Conservation (phyloP, 2,329 filamentous ascomycete genomes). For the Aspergillus fijiensis region DNA sequence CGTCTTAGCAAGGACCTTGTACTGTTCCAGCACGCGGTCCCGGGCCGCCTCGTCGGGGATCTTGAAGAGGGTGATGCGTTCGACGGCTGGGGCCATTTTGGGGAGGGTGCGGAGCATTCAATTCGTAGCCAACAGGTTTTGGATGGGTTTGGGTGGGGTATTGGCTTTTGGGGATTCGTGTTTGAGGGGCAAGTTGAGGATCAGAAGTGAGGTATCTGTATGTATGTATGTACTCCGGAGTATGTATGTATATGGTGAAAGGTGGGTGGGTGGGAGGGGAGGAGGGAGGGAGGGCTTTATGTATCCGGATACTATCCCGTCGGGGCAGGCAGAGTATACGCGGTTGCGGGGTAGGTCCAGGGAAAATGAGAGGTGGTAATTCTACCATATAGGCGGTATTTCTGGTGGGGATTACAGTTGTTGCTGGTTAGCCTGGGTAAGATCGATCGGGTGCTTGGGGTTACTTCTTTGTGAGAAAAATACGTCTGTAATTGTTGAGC, state of each 20-base stretch:
- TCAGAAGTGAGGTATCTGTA: neutral
- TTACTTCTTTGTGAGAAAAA: too few species aligned
- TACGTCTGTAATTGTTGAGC: too few species aligned
- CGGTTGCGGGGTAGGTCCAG: neutral
- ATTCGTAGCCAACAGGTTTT: neutral
- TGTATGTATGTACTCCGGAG: neutral
- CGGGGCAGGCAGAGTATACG: neutral
- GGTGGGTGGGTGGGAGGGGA: neutral
- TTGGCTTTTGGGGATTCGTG: too few species aligned
- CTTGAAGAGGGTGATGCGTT: slow-evolving; percentile 56
- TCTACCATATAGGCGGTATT: too few species aligned
- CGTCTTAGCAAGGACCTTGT: slow-evolving; percentile 44
- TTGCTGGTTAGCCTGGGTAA: too few species aligned
- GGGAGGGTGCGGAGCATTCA: neutral
- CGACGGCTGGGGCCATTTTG: slow-evolving; percentile 41
- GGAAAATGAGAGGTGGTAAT: too few species aligned
- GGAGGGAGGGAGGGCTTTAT: neutral
- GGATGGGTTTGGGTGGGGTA: too few species aligned
- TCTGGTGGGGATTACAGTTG: too few species aligned
- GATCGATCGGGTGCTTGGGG: too few species aligned
- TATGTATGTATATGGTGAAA: neutral
- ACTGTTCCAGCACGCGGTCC: slow-evolving; percentile 45
- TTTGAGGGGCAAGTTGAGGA: too few species aligned
- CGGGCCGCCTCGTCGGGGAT: slow-evolving; percentile 49
- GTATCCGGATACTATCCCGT: neutral